A percentile compares a stretch with the other conserved stretches of the same genome.
Evolutionary conservation across 352 stramenopile genomes (phyloP).

Genomic region (Phytophthora melonis): DNA sequence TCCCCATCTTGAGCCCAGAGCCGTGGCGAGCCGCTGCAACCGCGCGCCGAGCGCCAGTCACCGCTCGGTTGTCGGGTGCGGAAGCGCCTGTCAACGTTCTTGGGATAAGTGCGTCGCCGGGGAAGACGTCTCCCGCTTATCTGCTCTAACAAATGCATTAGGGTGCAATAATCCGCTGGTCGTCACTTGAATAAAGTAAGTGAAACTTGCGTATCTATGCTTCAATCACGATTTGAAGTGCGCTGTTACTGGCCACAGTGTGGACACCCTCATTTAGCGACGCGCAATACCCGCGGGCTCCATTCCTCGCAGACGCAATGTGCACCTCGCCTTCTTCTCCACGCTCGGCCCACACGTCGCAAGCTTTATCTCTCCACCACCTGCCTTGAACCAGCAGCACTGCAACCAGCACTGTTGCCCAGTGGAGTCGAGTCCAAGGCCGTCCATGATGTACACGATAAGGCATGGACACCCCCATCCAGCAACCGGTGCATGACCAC

Average conservation of each 20-base stretch:
- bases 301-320: neutral
- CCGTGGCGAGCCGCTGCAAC: slow-evolving; percentile 28
- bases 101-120: slow-evolving; percentile 11
- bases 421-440: neutral
- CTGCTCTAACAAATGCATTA: slow-evolving; percentile 7
- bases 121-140: neutral
- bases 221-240: slow-evolving; percentile 19
- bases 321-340: neutral
- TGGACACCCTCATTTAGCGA: slow-evolving; percentile 7
- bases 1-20: slow-evolving; percentile 31
- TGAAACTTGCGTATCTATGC: slow-evolving; percentile 17
- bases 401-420: slow-evolving; percentile 13
- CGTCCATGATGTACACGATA: neutral
- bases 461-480: slow-evolving; percentile 11
- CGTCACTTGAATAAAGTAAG: neutral
- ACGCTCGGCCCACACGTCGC: too few species aligned
- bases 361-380: slow-evolving; percentile 10
- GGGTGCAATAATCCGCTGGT: neutral
- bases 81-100: neutral
- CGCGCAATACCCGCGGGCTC: neutral
- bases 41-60: slow-evolving; percentile 2
- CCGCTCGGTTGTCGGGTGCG: slow-evolving; percentile 22
- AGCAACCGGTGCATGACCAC: slow-evolving; percentile 14
- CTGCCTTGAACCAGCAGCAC: slow-evolving; percentile 23
- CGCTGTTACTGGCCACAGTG: slow-evolving; percentile 10